These are phyloP conservation scores for Xylaria curta DNA, from an alignment of 495 filamentous ascomycete species.

Conservation along the genomic window DNA sequence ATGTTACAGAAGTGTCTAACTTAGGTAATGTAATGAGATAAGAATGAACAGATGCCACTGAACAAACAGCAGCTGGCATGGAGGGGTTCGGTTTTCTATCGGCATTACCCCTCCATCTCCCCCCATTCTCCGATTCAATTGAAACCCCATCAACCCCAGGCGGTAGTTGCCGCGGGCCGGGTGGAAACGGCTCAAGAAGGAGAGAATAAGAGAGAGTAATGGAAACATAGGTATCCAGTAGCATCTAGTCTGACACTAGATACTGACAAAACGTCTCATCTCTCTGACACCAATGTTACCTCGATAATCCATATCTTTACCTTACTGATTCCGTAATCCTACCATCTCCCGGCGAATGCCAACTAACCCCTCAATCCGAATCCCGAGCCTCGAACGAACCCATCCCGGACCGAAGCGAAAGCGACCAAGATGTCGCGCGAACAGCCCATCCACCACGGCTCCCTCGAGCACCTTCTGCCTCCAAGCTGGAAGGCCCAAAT, in stretches of 20 bases:
- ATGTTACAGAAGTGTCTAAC: background rate
- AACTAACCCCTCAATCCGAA: background rate
- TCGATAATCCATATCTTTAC: background rate
- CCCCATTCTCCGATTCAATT: constrained; percentile 1
- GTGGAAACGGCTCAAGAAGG: constrained; percentile 37
- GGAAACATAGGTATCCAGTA: background rate
- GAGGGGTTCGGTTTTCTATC: constrained; percentile 7
- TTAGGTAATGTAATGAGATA: background rate
- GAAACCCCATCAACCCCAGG: background rate
- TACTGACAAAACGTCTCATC: background rate
- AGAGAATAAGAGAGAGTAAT: background rate
- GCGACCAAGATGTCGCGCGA: background rate
- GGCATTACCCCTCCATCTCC: constrained; percentile 31
- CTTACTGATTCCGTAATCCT: background rate
- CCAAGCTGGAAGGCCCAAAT: constrained; percentile 81
- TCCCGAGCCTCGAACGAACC: background rate
- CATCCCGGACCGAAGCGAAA: background rate
- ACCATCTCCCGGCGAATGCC: background rate
- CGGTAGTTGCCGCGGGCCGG: constrained; percentile 23
- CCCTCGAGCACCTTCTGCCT: constrained; percentile 81
- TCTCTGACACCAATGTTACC: background rate
- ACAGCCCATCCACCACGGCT: constrained; percentile 63
- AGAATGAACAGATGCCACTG: background rate
- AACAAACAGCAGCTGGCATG: background rate
- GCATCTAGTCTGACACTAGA: background rate